A percentile compares a stretch with the other conserved stretches of the same genome.
Evolutionary conservation across 2,329 filamentous ascomycete species (phyloP).

Genomic region (Salinomyces thailandicus): DNA sequence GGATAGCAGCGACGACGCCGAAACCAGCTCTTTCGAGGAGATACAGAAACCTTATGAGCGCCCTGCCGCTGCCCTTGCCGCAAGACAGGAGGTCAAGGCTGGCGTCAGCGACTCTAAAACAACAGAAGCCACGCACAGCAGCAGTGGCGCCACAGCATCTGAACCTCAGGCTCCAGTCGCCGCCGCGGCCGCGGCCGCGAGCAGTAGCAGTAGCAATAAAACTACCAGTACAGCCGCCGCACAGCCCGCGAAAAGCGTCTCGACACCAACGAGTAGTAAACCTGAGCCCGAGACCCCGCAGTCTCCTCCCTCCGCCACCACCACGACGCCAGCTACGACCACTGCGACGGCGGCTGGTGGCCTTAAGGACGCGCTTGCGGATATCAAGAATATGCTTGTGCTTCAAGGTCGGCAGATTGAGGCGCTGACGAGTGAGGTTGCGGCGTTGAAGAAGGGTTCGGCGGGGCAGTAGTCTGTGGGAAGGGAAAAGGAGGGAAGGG

Average conservation of each 20-base stretch:
- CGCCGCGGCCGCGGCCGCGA: background rate
- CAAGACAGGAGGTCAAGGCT: constrained; percentile 13
- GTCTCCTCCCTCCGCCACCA: background rate
- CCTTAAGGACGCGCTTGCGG: constrained; percentile 56
- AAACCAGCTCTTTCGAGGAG: constrained; percentile 77
- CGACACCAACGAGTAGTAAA: too few species aligned
- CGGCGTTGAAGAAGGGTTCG: constrained; percentile 60
- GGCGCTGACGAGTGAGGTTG: constrained; percentile 69
- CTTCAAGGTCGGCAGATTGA: constrained; percentile 67
- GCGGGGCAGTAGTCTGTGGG: constrained; percentile 4
- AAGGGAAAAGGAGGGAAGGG: too few species aligned
- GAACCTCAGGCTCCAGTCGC: constrained; percentile 4
- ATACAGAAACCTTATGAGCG: constrained; percentile 64
- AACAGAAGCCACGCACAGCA: constrained; percentile 5
- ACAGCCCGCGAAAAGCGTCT: background rate
- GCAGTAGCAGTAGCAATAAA: background rate
- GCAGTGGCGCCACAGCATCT: constrained; percentile 6
- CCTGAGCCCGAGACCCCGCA: too few species aligned
- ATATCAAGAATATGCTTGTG: constrained; percentile 70
- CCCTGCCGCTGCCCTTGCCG: constrained; percentile 22
- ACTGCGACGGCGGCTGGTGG: constrained; percentile 34
- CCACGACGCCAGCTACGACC: constrained; percentile 7
- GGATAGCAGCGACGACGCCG: constrained; percentile 45
- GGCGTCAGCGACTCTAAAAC: constrained; percentile 10
- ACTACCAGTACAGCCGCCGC: background rate